phyloP scores from a whole-genome alignment of 2,329 filamentous ascomycete genomes.

The Cladosporium halotolerans region DNA sequence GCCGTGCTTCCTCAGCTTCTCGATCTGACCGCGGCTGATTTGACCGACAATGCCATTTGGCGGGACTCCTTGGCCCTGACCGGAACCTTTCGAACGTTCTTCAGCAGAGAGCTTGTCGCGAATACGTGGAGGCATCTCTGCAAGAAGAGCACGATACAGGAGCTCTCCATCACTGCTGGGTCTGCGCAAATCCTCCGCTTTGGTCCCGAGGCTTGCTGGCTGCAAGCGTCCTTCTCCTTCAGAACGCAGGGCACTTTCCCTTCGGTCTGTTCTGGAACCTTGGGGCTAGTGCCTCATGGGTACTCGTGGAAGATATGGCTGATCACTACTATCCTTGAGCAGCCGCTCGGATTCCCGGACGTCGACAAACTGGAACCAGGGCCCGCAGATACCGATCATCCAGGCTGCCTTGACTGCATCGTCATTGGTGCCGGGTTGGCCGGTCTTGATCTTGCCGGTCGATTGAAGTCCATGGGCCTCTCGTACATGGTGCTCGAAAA shows the following conservation, averaged over 20 bases:
- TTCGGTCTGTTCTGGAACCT: conserved; percentile 27
- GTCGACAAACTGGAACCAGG: conserved; percentile 39
- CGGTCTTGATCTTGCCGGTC: conserved; percentile 37
- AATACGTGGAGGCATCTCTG: conserved; percentile 31
- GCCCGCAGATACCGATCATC: not conserved
- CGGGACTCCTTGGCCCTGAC: conserved; percentile 51
- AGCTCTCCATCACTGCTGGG: conserved; percentile 22
- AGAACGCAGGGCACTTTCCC: conserved; percentile 15
- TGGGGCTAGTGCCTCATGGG: conserved; percentile 27
- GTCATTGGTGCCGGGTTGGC: conserved; percentile 39
- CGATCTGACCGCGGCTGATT: not conserved
- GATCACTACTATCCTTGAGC: conserved; percentile 21
- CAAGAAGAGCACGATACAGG: conserved; percentile 16
- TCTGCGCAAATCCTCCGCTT: conserved; percentile 15
- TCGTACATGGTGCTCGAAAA: conserved; percentile 39
- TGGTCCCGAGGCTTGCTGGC: conserved; percentile 15
- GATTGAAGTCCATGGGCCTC: conserved; percentile 39
- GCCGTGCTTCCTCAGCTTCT: not conserved
- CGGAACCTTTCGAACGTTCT: conserved; percentile 51
- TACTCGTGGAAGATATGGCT: conserved; percentile 34
- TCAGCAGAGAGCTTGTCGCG: conserved; percentile 38
- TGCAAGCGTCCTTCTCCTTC: conserved; percentile 27
- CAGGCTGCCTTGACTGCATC: conserved; percentile 24
- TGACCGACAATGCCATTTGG: conserved; percentile 36
- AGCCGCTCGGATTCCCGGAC: conserved; percentile 46